phyloP scores from a whole-genome alignment of 2,329 filamentous ascomycete species.

The Calonectria multiphialidica region DNA sequence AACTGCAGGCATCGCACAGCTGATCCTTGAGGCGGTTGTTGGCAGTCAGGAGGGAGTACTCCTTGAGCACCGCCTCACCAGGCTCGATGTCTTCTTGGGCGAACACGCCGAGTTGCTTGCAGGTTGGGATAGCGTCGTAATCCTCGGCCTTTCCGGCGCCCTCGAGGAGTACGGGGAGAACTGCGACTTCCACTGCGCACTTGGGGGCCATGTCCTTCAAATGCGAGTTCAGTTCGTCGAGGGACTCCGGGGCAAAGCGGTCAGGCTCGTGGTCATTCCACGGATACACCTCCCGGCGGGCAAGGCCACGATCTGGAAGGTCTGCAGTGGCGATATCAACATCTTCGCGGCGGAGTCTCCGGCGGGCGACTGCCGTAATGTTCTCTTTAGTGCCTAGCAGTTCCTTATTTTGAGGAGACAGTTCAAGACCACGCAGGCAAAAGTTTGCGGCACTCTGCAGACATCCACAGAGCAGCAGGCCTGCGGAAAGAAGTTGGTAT shows the following conservation, averaged over 20 bases:
- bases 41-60: constrained; percentile 88
- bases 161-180: constrained; percentile 78
- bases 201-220: constrained; percentile 80
- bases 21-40: constrained; percentile 90
- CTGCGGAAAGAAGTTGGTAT: constrained; percentile 69
- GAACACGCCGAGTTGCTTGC: constrained; percentile 89
- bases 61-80: constrained; percentile 81
- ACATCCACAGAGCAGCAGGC: constrained; percentile 74
- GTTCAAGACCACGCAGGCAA: constrained; percentile 69
- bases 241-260: constrained; percentile 75
- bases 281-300: constrained; percentile 78
- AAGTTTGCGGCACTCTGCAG: constrained; percentile 76
- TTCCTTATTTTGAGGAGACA: constrained; percentile 66
- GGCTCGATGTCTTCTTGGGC: constrained; percentile 84
- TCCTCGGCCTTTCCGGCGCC: constrained; percentile 63
- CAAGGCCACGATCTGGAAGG: constrained; percentile 77
- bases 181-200: constrained; percentile 81
- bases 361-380: constrained; percentile 65
- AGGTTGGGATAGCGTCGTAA: constrained; percentile 67
- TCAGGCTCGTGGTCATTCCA: constrained; percentile 79
- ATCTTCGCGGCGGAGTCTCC: constrained; percentile 59
- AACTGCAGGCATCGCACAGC: constrained; percentile 90
- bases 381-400: constrained; percentile 66
- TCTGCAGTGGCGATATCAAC: constrained; percentile 60
- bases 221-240: constrained; percentile 78